These are phyloP conservation scores for Phytophthora foliorum DNA, from an alignment of 352 stramenopile species.

Conservation along the genomic window DNA sequence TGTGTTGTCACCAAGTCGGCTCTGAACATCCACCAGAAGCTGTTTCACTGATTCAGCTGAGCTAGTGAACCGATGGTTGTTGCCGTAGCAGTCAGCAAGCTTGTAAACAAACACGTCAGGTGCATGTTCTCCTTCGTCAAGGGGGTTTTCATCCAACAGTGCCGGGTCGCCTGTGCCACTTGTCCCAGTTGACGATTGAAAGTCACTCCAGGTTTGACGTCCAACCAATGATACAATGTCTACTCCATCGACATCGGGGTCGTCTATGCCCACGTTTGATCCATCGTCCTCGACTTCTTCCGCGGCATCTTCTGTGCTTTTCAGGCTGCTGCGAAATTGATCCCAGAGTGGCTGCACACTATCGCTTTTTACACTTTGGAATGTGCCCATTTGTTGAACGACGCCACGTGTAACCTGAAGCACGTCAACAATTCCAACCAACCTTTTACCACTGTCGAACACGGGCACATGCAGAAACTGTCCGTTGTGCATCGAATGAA, in stretches of 20 bases:
- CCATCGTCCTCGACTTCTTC: constrained; percentile 50
- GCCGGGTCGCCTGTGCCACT: constrained; percentile 39
- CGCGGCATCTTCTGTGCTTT: constrained; percentile 40
- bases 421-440: constrained; percentile 97
- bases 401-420: constrained; percentile 94
- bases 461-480: constrained; percentile 98
- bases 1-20: constrained; percentile 75
- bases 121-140: constrained; percentile 35
- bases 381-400: constrained; percentile 86
- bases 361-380: constrained; percentile 76
- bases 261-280: constrained; percentile 42
- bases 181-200: constrained; percentile 46
- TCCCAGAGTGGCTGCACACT: constrained; percentile 81
- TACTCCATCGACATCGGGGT: constrained; percentile 36
- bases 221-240: constrained; percentile 47
- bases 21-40: constrained; percentile 77
- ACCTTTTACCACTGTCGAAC: constrained; percentile 87
- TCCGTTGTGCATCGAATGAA: constrained; percentile 98
- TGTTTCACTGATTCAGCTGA: constrained; percentile 81
- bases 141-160: constrained; percentile 39
- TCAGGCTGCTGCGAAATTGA: constrained; percentile 72
- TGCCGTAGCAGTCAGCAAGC: constrained; percentile 81
- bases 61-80: constrained; percentile 89
- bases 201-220: constrained; percentile 56
- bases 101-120: constrained; percentile 86